Evolutionary conservation across 805 yeast genomes (phyloP), one percentile per base, ranked within the genome.

Genomic region (Schwanniomyces polymorphus): DNA sequence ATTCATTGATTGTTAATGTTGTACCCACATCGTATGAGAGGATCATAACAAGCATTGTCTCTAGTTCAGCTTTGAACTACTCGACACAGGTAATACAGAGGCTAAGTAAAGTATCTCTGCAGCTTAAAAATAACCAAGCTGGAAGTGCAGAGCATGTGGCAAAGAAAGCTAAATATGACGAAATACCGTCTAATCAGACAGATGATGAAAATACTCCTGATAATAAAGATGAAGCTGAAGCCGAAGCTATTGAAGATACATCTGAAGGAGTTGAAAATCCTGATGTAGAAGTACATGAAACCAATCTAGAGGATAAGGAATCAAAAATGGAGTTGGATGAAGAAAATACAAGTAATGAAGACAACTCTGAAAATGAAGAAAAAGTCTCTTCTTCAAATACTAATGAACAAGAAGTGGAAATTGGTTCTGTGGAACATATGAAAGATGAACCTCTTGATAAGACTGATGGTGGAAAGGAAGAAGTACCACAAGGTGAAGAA

Each of bases 1-100:
- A 59, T 21, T 44, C 48, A 21, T 44, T 66, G n/a, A 50, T 52
- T n/a, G 52, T 66, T 9, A 52, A 54, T 25, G 56, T 55, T n/a
- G 50, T 53, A 31, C 45, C 54, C 17, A 53, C 52, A 11, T 45
- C 49, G 34, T 63, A 56, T 49, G 60, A 58, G 23, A 45, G 42
- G 31, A 47, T 44, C 8, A 53, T 67, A 48, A 62, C 58, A 43
- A 48, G 52, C 14, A 54, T 61, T 3, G 56, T 65, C 1, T 51
- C 63, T 8, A 54, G 57, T 6, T 58, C 64, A 3, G 47, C 59
- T 1, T 42, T 46, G 39, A 45, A 48, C 33, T 64, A 64, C 42
- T 51, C 59, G 1, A 52, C 53, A 21, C 44, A 49, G 10, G 48
- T 65, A 43, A 43, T 61, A 9, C 57, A 55, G 27, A 58, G 57